Conservation (phyloP, 2,329 filamentous ascomycete genomes). For the Botrytis cinerea region DNA sequence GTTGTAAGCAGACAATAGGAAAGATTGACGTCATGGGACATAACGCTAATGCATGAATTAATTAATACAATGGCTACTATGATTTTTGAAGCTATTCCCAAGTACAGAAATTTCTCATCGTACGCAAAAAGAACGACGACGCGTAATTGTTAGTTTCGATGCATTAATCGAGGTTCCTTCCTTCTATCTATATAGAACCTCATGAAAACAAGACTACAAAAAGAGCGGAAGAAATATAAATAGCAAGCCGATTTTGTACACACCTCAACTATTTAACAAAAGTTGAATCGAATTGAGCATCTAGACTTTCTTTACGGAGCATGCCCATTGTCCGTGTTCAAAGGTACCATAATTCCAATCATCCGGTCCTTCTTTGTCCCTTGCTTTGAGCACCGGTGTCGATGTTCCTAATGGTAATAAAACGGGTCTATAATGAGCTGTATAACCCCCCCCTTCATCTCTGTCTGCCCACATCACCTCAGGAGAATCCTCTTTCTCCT, state of each 20-base stretch:
- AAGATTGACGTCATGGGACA: not conserved
- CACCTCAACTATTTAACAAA: not conserved
- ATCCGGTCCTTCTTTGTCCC: no score
- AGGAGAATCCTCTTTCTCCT: not conserved
- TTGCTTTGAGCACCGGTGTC: not conserved
- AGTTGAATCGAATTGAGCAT: not conserved
- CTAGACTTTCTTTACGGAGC: not conserved
- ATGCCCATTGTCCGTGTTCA: not conserved
- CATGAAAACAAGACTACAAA: not conserved
- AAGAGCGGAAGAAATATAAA: not conserved
- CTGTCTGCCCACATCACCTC: not conserved
- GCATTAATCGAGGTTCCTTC: not conserved
- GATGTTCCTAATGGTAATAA: not conserved
- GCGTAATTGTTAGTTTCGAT: not conserved
- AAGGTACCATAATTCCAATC: not conserved
- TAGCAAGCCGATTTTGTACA: not conserved
- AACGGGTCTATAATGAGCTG: accelerated
- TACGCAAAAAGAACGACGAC: not conserved
- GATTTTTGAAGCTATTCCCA: not conserved
- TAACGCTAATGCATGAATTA: not conserved
- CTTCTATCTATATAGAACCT: not conserved
- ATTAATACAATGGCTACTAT: not conserved
- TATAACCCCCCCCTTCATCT: not conserved
- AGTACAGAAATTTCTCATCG: not conserved
- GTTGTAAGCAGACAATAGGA: not conserved